phyloP scores from a whole-genome alignment of 306 rosid species.

The Fragaria vesca region DNA sequence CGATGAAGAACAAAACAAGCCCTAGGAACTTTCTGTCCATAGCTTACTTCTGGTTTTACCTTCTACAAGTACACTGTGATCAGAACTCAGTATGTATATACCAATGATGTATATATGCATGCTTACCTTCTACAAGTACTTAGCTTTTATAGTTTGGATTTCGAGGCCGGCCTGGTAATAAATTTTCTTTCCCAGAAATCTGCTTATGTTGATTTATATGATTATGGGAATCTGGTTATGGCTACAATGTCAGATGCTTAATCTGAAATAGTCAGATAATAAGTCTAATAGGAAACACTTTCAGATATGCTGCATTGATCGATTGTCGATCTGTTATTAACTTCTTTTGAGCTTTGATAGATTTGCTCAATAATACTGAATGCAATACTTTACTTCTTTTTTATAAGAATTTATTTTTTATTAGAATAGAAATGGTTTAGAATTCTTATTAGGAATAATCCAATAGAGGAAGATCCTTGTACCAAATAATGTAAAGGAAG shows the following conservation, averaged over 20 bases:
- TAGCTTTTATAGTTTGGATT: neutral
- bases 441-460: too few relatives aligned
- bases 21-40: neutral
- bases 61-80: neutral
- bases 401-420: too few relatives aligned
- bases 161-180: neutral
- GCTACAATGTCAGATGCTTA: too few relatives aligned
- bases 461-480: too few relatives aligned
- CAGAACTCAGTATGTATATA: neutral
- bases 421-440: too few relatives aligned
- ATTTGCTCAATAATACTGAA: neutral
- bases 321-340: too few relatives aligned
- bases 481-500: too few relatives aligned
- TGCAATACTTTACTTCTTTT: too few relatives aligned
- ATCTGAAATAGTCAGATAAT: too few relatives aligned
- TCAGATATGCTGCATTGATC: neutral
- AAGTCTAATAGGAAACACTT: neutral
- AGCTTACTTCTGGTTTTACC: neutral
- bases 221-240: neutral
- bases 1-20: slow-evolving; percentile 1
- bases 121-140: neutral
- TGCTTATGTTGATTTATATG: too few relatives aligned
- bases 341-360: neutral
- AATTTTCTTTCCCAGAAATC: neutral
- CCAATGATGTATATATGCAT: neutral